Base-by-base conservation (phyloP, 169 alveolate genomes). In the Plasmodium blacklocki region DNA sequence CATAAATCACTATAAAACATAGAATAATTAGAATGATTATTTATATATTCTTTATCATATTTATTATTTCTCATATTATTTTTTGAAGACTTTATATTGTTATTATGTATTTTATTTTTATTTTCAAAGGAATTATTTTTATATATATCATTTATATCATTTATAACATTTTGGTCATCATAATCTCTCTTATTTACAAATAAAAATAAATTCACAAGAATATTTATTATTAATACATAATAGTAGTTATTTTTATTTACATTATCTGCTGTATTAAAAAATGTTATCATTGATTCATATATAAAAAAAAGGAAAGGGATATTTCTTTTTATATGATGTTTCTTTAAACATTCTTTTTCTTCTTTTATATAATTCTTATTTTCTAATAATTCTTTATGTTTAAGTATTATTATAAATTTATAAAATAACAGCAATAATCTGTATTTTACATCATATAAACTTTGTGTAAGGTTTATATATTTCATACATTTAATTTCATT, bases 401-500 rank as follows among this genome's bases (percentile, higher is more conserved):
- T 83, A 3, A 68, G 21, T 39, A 83, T 83, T 7, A 83, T 68
- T 29, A 83, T 50, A 45, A 83, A 32, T 43, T 83, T 83, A 19
- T 83, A 83, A 18, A 83, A 49, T 14, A 83, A 9, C 18, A 83
- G 29, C 5, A 83, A 58, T 23, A 83, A 60, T 1, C 91, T 18
- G 7, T 68, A 45, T 63, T 72, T 83, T 4, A 64, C 70, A 50
- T 83, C 91, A 73, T 83, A 68, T n/a, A 49, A n/a, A 50, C 91
- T 83, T 14, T 68, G 73, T 2, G 91, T 83, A 15, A 83, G 32
- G 5, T 83, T 83, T 21, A 83, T 68, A 68, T 83, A 83, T 45
- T 83, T 68, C 91, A 83, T 83, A 54, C 91, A 83, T 12, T 68
- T 50, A 2, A 83, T 43, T 58, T 83, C 91, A 66, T 83, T 83